phyloP scores from a whole-genome alignment of 768 basidiomycete genomes.

The Mycena alexandri region DNA sequence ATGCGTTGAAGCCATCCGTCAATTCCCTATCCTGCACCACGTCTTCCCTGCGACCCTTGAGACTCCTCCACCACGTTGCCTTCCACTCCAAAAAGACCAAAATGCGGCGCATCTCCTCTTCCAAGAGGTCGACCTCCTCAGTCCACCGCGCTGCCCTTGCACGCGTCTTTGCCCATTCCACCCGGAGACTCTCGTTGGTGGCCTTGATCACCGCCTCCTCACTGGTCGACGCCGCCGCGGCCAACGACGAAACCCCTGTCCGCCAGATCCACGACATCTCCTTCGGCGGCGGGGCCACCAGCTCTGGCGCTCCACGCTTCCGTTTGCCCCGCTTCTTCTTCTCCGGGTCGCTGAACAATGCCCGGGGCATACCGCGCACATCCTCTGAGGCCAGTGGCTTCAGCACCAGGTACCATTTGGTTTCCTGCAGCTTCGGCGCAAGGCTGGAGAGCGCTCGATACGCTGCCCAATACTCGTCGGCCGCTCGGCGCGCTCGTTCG shows the following conservation, averaged over 20 bases:
- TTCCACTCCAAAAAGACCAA: no score
- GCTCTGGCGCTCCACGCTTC: neutral
- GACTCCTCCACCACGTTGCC: no score
- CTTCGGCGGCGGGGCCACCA: neutral
- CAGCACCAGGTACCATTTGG: slow-evolving; percentile 33
- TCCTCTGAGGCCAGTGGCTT: slow-evolving; percentile 27
- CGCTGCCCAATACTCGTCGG: slow-evolving; percentile 35
- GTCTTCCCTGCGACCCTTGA: no score
- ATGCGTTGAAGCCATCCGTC: slow-evolving; percentile 2
- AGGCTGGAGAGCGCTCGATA: slow-evolving; percentile 32
- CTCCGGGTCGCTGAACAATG: slow-evolving; percentile 9
- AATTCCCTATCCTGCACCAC: neutral
- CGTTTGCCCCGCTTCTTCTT: neutral
- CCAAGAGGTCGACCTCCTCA: no score
- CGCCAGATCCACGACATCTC: slow-evolving; percentile 6
- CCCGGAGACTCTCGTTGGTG: no score
- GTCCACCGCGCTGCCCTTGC: no score
- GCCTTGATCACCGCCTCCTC: neutral
- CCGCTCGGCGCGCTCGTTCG: slow-evolving; percentile 32
- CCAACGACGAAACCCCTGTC: neutral
- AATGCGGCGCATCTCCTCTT: no score
- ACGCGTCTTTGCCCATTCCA: no score
- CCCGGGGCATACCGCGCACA: slow-evolving; percentile 35
- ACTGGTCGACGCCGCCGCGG: neutral
- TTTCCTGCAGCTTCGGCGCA: neutral